phyloP scores from a whole-genome alignment of 257 asterid species.

The Lycium ferocissimum region DNA sequence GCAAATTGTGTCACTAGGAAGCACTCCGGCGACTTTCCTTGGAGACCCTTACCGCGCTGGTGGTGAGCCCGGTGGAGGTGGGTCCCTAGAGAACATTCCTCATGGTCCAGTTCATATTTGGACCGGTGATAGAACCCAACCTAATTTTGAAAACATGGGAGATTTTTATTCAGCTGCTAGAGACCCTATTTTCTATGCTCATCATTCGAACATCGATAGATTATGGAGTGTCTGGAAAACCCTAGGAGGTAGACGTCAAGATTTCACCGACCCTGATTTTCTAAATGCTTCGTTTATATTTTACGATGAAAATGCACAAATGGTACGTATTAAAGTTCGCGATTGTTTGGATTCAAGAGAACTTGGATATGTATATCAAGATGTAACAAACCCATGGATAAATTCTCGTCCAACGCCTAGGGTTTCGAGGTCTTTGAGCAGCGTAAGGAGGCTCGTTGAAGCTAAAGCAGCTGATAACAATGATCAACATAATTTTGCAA shows the following conservation, averaged over 20 bases:
- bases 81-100: constrained; percentile 69
- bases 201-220: constrained; percentile 76
- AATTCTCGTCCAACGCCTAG: constrained; percentile 61
- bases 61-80: constrained; percentile 63
- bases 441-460: too few species aligned
- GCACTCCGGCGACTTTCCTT: constrained; percentile 58
- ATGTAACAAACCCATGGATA: constrained; percentile 65
- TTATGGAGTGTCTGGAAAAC: constrained; percentile 79
- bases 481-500: constrained; percentile 1
- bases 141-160: constrained; percentile 75
- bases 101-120: constrained; percentile 76
- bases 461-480: constrained; percentile 51
- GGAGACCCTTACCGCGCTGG: constrained; percentile 75
- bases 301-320: constrained; percentile 75
- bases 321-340: constrained; percentile 74
- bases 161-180: constrained; percentile 83
- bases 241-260: constrained; percentile 70
- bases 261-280: constrained; percentile 64
- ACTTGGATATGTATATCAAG: constrained; percentile 68
- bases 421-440: constrained; percentile 48
- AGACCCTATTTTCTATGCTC: constrained; percentile 81
- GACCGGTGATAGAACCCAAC: constrained; percentile 80
- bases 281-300: constrained; percentile 64
- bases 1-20: constrained; percentile 72
- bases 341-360: constrained; percentile 61